phyloP scores from a whole-genome alignment of 1,284 basidiomycete genomes.

The Apiotrichum sp. region DNA sequence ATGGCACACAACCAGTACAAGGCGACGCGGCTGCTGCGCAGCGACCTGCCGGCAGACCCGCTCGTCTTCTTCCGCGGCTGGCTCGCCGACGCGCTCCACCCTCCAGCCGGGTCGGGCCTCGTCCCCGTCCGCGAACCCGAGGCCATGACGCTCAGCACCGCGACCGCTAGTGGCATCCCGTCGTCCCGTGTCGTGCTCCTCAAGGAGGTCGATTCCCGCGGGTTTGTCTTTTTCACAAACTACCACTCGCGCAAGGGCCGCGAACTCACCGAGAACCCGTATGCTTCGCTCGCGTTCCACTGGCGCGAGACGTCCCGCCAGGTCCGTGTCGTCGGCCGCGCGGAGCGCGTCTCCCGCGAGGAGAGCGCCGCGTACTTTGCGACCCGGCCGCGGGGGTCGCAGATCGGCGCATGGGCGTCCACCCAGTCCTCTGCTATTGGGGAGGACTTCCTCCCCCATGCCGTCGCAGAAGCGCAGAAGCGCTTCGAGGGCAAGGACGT shows the following conservation, averaged over 20 bases:
- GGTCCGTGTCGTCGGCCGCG: slow-evolving; percentile 77
- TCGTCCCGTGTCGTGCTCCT: slow-evolving; percentile 85
- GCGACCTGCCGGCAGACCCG: slow-evolving; percentile 60
- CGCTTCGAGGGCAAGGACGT: slow-evolving; percentile 58
- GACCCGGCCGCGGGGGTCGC: slow-evolving; percentile 73
- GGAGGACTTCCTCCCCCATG: slow-evolving; percentile 62
- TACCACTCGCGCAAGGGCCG: slow-evolving; percentile 85
- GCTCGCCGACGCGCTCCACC: slow-evolving; percentile 61
- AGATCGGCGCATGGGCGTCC: slow-evolving; percentile 88
- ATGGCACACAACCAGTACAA: slow-evolving; percentile 70
- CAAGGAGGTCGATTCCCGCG: slow-evolving; percentile 75
- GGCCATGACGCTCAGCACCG: slow-evolving; percentile 77
- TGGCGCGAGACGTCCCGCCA: slow-evolving; percentile 80
- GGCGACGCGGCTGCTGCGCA: slow-evolving; percentile 58
- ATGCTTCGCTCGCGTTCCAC: slow-evolving; percentile 80
- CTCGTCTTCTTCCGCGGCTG: slow-evolving; percentile 75
- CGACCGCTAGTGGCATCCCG: slow-evolving; percentile 65
- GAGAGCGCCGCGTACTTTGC: slow-evolving; percentile 82
- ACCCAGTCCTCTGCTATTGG: slow-evolving; percentile 71
- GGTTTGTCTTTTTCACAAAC: slow-evolving; percentile 96
- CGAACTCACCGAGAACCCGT: slow-evolving; percentile 70
- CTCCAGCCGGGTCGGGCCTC: slow-evolving; percentile 29
- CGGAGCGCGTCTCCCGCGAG: slow-evolving; percentile 63
- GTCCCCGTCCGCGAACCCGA: slow-evolving; percentile 69
- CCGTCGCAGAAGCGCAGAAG: slow-evolving; percentile 58